A percentile compares a stretch with the other conserved stretches of the same genome.
These are phyloP conservation scores for Debaryomyces maramus DNA, from an alignment of 805 yeast genomes.

Conservation along the genomic window DNA sequence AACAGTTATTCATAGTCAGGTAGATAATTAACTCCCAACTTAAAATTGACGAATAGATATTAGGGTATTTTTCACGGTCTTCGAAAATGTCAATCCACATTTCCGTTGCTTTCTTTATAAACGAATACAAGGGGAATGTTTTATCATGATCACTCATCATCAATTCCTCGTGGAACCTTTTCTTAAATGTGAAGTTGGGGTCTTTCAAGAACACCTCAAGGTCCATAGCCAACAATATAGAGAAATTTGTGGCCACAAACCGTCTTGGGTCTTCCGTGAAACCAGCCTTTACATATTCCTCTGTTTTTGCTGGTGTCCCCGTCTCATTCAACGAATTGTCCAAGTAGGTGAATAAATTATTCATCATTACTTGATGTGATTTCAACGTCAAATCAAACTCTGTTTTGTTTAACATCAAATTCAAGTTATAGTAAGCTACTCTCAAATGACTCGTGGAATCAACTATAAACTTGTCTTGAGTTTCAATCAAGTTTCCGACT, in stretches of 20 bases:
- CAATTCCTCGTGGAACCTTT: conserved; percentile 61
- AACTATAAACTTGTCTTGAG: conserved; percentile 33
- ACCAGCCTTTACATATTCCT: conserved; percentile 48
- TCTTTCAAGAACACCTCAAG: conserved; percentile 54
- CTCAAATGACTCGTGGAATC: conserved; percentile 34
- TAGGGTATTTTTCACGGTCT: conserved; percentile 30
- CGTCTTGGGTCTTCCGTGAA: conserved; percentile 44
- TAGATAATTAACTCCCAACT: conserved; percentile 57
- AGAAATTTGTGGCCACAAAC: conserved; percentile 44
- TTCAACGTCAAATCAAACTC: conserved; percentile 38
- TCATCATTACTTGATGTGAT: conserved; percentile 42
- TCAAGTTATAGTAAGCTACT: conserved; percentile 33
- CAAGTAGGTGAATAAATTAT: conserved; percentile 38
- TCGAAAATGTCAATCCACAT: conserved; percentile 38
- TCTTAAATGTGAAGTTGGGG: conserved; percentile 60
- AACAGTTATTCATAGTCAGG: conserved; percentile 54
- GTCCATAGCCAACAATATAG: conserved; percentile 54
- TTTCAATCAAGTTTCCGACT: conserved; percentile 40
- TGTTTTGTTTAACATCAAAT: conserved; percentile 34
- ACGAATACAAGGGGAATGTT: conserved; percentile 50
- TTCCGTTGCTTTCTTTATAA: conserved; percentile 34
- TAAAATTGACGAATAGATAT: conserved; percentile 41
- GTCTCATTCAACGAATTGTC: conserved; percentile 43
- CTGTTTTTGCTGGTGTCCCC: conserved; percentile 42
- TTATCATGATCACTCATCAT: conserved; percentile 55